Conservation (phyloP, 352 stramenopile species). For the Phytopythium sindhum region DNA sequence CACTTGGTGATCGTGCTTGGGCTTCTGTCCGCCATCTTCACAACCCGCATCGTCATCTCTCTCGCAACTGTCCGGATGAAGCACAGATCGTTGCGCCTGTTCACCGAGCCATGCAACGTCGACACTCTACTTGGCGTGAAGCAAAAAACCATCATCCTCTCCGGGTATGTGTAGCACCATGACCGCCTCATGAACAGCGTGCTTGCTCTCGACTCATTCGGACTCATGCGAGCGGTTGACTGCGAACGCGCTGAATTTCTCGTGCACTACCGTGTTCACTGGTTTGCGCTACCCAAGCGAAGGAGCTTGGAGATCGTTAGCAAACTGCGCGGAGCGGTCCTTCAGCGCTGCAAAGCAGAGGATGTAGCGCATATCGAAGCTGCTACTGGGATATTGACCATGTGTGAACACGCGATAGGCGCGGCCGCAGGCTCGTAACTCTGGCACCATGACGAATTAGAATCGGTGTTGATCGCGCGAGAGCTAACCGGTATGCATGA, state of each 20-base stretch:
- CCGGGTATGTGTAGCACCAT: not conserved
- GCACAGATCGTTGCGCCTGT: not conserved
- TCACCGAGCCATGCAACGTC: slow-evolving; percentile 2
- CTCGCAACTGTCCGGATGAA: not conserved
- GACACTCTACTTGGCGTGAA: not conserved
- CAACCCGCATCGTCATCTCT: slow-evolving; percentile 3
- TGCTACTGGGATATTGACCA: not conserved
- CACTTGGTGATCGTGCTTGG: slow-evolving; percentile 17
- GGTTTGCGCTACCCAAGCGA: not conserved
- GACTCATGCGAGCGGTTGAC: not conserved
- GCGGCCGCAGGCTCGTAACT: not conserved
- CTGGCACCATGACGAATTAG: too few species aligned
- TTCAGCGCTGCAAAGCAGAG: not conserved
- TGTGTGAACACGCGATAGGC: not conserved
- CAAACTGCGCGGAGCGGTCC: not conserved
- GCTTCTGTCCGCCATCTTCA: slow-evolving; percentile 13
- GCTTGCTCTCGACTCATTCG: not conserved
- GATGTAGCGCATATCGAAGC: not conserved
- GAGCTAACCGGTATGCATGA: too few species aligned
- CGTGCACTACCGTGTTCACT: slow-evolving; percentile 2
- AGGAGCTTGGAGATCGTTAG: not conserved
- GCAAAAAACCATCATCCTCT: slow-evolving; percentile 1
- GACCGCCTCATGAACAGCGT: not conserved
- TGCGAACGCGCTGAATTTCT: not conserved
- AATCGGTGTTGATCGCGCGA: too few species aligned